Conservation (phyloP, 371 early-diverging fungal genomes). For the Rhizomucor miehei region DNA sequence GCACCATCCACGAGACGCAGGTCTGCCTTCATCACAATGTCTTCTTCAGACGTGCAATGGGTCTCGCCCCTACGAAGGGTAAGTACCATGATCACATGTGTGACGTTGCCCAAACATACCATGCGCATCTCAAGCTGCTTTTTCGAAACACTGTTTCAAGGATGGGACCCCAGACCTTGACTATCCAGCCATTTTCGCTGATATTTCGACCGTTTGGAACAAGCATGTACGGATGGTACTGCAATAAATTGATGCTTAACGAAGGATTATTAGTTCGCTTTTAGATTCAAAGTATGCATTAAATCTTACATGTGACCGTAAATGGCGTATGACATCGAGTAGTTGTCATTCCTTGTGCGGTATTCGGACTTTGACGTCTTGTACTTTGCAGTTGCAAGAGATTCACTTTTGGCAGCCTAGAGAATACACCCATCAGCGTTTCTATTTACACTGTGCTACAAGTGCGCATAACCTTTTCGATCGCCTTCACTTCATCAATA, state of each 20-base stretch:
- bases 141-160: neutral
- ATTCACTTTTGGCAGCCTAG: too few relatives aligned
- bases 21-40: constrained; percentile 1
- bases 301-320: neutral
- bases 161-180: neutral
- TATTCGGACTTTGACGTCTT: neutral
- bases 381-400: too few relatives aligned
- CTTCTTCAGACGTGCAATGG: neutral
- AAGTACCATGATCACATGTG: neutral
- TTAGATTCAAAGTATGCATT: neutral
- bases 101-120: neutral
- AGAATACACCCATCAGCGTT: too few relatives aligned
- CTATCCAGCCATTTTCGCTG: neutral
- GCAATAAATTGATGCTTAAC: neutral
- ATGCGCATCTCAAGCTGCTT: neutral
- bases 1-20: constrained; percentile 1
- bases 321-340: neutral
- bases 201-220: neutral
- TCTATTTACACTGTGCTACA: too few relatives aligned
- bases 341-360: neutral
- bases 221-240: neutral
- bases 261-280: neutral
- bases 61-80: neutral
- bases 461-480: too few relatives aligned
- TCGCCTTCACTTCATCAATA: too few relatives aligned